Conservation (phyloP, 2,329 filamentous ascomycete species). For the Leptosphaerulina australis region DNA sequence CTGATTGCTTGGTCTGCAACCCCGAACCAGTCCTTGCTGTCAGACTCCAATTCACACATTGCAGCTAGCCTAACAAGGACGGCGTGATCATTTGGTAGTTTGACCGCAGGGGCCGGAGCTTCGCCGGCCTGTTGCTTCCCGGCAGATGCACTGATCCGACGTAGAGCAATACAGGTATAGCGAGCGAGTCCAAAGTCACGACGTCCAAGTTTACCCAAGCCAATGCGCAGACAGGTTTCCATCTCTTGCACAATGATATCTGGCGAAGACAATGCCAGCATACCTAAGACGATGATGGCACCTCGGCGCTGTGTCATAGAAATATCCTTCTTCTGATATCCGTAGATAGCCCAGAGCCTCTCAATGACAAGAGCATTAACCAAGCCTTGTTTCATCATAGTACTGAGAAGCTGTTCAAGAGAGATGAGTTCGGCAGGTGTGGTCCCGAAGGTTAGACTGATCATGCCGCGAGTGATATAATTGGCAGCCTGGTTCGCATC, state of each 20-base stretch:
- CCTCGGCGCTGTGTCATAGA: conserved; percentile 89
- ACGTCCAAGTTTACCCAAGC: conserved; percentile 79
- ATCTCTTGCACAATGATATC: conserved; percentile 95
- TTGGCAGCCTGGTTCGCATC: conserved; percentile 88
- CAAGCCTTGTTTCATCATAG: conserved; percentile 94
- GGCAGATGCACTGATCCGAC: conserved; percentile 77
- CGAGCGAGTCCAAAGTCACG: conserved; percentile 87
- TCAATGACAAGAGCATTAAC: conserved; percentile 84
- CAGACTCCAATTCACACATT: conserved; percentile 82
- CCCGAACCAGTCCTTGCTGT: conserved; percentile 92
- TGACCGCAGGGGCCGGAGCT: conserved; percentile 63
- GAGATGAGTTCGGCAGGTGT: conserved; percentile 95
- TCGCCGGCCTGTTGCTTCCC: conserved; percentile 72
- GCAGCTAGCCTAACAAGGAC: conserved; percentile 80
- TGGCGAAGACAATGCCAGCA: conserved; percentile 91
- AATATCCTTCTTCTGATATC: conserved; percentile 85
- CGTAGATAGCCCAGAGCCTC: conserved; percentile 98
- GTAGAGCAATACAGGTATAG: conserved; percentile 91
- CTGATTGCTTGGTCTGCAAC: conserved; percentile 95
- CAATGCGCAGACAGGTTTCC: conserved; percentile 90
- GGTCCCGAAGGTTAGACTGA: conserved; percentile 94
- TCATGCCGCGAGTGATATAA: conserved; percentile 98
- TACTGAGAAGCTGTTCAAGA: conserved; percentile 89
- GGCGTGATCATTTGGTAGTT: conserved; percentile 89
- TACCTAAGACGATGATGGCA: conserved; percentile 93